Evolutionary conservation across 192 early-diverging fungal species (phyloP), one percentile per base, ranked within the genome.

Genomic region (Allomyces macrogynus): DNA sequence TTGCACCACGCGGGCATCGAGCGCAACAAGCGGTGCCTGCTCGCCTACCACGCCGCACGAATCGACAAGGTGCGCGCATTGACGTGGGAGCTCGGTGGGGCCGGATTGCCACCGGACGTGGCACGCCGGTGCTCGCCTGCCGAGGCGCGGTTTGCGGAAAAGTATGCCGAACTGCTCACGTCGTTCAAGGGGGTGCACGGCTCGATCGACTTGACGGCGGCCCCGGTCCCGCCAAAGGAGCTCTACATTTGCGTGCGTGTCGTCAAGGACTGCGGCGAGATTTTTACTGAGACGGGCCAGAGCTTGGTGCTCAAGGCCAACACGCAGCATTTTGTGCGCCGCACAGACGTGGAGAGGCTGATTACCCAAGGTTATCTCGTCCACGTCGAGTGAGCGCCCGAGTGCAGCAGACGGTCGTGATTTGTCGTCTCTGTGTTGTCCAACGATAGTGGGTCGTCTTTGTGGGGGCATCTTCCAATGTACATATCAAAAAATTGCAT

Each of bases 201-300:
- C 44, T 77, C 87, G 24, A 76, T 95, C 0, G 92, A 94, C 71
- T 71, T 96, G 71, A 80, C 78, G 2, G 78, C 84, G 0, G 81
- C 85, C 49, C 76, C 90, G 49, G 69, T 84, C 0, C 95, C 95
- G 40, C 95, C 95, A 9, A 80, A 81, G 67, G 93, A 98, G 68
- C 68, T 94, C 67, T 93, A 88, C 75, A 86, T 93, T n/a, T 88
- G 89, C 65, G 87, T 98, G 25, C 72, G 93, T 1, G 95, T 96
- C 1, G 43, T 90, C 60, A 81, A 78, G 63, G 91, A 96, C 63
- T 86, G 84, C 68, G 95, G 95, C 54, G 90, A 95, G 73, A 84
- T 95, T 49, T 80, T 87, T 62, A 90, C 91, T 0, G 92, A 96
- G 64, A 86, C 76, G 67, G 93, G 95, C 0, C 74, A n/a, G 16